A percentile compares a stretch with the other conserved stretches of the same genome.
Evolutionary conservation across 768 basidiomycete genomes (phyloP).

Genomic region (Lenzites betulinus): DNA sequence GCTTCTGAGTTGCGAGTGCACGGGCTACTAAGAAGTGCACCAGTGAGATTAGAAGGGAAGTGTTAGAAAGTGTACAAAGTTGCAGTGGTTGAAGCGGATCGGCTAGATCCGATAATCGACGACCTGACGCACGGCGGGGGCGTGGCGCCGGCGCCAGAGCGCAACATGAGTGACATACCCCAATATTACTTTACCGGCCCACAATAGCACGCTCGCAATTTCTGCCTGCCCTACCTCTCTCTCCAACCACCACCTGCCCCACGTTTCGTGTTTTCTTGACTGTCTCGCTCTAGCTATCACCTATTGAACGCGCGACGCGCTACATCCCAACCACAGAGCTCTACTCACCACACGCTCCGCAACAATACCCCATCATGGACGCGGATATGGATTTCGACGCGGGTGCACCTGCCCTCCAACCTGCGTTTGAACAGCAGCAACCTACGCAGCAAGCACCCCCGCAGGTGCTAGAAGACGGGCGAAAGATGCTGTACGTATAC

Average conservation of each 20-base stretch:
- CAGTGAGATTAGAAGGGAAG: no score
- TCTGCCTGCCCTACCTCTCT: background rate
- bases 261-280: background rate
- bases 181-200: constrained; percentile 20
- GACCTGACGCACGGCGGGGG: constrained; percentile 25
- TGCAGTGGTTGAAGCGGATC: background rate
- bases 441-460: constrained; percentile 34
- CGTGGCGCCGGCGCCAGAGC: constrained; percentile 30
- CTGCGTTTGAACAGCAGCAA: constrained; percentile 31
- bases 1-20: constrained; percentile 7
- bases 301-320: background rate
- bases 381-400: constrained; percentile 74
- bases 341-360: background rate
- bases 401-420: constrained; percentile 36
- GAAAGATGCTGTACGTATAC: constrained; percentile 74
- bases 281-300: background rate
- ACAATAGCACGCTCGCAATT: constrained; percentile 22
- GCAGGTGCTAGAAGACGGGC: constrained; percentile 43
- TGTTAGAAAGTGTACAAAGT: background rate
- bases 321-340: background rate
- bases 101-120: constrained; percentile 30
- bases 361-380: constrained; percentile 56
- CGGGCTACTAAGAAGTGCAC: background rate
- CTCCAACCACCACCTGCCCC: constrained; percentile 13
- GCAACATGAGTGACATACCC: constrained; percentile 20